Evolutionary conservation across 2,329 filamentous ascomycete genomes (phyloP).

Genomic region (Pseudogymnoascus sp.): DNA sequence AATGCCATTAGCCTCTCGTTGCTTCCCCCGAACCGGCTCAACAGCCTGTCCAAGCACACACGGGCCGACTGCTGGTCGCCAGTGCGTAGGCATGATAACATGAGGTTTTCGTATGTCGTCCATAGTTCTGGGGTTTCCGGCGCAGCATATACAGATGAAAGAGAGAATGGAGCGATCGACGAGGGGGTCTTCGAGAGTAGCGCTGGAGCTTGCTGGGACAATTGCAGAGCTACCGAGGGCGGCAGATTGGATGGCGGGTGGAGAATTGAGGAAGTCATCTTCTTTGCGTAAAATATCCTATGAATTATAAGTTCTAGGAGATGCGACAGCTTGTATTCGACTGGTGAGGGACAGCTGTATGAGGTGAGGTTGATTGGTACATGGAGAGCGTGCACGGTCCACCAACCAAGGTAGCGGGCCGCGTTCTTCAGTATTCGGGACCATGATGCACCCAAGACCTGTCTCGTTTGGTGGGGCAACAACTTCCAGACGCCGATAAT

Average conservation of each 20-base stretch:
- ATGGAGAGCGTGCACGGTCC: background rate
- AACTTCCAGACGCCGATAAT: constrained; percentile 2
- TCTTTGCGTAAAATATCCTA: background rate
- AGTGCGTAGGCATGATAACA: constrained; percentile 75
- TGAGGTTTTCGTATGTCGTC: constrained; percentile 77
- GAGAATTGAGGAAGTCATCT: constrained; percentile 47
- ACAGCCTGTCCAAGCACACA: constrained; percentile 66
- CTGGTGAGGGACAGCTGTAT: background rate
- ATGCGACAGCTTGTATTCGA: background rate
- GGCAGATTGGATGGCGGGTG: constrained; percentile 50
- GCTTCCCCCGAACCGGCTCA: constrained; percentile 68
- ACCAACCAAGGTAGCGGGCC: constrained; percentile 7
- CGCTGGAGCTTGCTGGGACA: constrained; percentile 53
- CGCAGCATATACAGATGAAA: constrained; percentile 46
- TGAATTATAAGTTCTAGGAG: background rate
- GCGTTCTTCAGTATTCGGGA: background rate
- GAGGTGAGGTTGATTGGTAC: constrained; percentile 4
- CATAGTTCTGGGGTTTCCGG: constrained; percentile 73
- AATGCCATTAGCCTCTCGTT: constrained; percentile 86
- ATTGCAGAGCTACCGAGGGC: constrained; percentile 45
- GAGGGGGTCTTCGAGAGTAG: constrained; percentile 48
- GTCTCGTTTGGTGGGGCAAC: constrained; percentile 9
- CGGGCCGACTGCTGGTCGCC: constrained; percentile 74
- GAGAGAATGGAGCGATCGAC: constrained; percentile 46
- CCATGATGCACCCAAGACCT: constrained; percentile 3